These are phyloP conservation scores for Takashimella koratensis DNA, from an alignment of 1,284 basidiomycete species.

Conservation along the genomic window DNA sequence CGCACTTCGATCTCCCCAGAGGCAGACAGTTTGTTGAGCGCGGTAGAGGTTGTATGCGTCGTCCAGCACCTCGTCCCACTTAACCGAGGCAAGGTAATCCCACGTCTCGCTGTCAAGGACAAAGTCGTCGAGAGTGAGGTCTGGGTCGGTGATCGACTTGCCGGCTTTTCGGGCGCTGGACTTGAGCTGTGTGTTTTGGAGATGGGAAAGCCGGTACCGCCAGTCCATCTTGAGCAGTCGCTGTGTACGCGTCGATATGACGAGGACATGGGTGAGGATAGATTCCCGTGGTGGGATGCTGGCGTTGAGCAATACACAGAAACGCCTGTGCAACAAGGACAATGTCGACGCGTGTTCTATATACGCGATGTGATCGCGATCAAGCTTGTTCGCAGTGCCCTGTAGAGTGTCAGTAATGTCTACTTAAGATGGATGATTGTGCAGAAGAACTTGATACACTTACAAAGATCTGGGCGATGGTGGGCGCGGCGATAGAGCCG, in stretches of 20 bases:
- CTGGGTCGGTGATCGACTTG: slow-evolving; percentile 1
- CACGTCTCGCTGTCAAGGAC: slow-evolving; percentile 7
- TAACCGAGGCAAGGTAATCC: slow-evolving; percentile 7
- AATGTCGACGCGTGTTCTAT: slow-evolving; percentile 12
- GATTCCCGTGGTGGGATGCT: slow-evolving; percentile 12
- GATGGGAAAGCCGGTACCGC: slow-evolving; percentile 6
- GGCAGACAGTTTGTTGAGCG: slow-evolving; percentile 26
- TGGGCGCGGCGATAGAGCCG: slow-evolving; percentile 21
- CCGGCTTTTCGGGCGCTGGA: background rate
- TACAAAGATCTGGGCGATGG: slow-evolving; percentile 21
- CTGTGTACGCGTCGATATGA: slow-evolving; percentile 11
- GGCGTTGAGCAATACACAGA: slow-evolving; percentile 6
- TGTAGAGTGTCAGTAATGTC: background rate
- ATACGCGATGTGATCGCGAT: slow-evolving; percentile 14
- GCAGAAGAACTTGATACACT: slow-evolving; percentile 10
- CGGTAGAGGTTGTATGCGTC: slow-evolving; percentile 25
- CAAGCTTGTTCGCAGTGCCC: slow-evolving; percentile 9
- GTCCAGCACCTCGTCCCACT: slow-evolving; percentile 24
- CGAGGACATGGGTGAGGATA: slow-evolving; percentile 13
- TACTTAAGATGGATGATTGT: no score
- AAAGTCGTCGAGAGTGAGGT: slow-evolving; percentile 6
- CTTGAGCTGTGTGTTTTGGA: slow-evolving; percentile 6
- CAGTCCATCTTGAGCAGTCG: slow-evolving; percentile 9
- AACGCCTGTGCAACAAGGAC: slow-evolving; percentile 2
- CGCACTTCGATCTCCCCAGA: slow-evolving; percentile 18